phyloP scores from a whole-genome alignment of 805 yeast species.

The Jamesozyma piceae region DNA sequence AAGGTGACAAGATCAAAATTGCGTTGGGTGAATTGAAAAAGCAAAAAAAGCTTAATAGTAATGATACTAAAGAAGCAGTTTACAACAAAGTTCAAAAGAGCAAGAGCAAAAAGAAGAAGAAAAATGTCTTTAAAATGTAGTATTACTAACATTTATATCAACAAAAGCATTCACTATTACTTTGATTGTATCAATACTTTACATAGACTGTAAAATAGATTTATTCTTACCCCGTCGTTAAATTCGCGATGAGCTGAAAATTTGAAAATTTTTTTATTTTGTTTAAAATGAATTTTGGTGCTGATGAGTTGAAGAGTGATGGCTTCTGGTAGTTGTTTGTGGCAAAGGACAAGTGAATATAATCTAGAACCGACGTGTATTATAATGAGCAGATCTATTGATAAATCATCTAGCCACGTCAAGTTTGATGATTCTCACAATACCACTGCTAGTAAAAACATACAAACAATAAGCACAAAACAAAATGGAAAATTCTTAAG shows the following conservation, averaged over 20 bases:
- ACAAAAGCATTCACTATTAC: no score
- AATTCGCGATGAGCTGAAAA: slow-evolving; percentile 2
- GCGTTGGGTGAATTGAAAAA: neutral
- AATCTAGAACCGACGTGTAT: no score
- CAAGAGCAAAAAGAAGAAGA: neutral
- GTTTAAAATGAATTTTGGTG: neutral
- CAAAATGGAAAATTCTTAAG: neutral
- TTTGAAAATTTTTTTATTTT: neutral
- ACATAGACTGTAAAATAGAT: neutral
- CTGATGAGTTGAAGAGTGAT: no score
- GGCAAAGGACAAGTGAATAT: no score
- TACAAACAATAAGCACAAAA: neutral
- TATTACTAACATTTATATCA: neutral
- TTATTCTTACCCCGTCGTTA: neutral
- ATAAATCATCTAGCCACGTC: slow-evolving; percentile 8
- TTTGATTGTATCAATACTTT: neutral
- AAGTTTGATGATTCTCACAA: slow-evolving; percentile 22
- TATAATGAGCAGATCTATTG: neutral
- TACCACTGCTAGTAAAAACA: slow-evolving; percentile 2
- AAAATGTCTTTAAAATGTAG: neutral
- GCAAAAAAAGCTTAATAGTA: neutral
- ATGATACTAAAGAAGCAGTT: neutral
- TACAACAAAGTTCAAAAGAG: neutral
- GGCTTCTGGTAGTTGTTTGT: no score
- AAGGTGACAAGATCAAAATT: neutral